These are phyloP conservation scores for Talaromyces piceae DNA, from an alignment of 2,329 filamentous ascomycete genomes.

Conservation along the genomic window DNA sequence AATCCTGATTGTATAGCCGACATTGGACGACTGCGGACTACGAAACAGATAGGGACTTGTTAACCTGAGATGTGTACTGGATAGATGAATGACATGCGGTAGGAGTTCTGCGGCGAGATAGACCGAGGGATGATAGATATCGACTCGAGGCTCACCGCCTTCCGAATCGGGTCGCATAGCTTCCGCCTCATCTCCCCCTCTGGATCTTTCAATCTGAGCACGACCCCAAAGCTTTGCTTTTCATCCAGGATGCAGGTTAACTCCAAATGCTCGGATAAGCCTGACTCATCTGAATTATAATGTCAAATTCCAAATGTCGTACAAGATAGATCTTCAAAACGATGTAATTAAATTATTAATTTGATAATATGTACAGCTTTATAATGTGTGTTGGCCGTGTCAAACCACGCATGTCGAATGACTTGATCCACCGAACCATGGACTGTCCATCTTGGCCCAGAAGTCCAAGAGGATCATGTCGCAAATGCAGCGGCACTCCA, in stretches of 20 bases:
- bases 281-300: too few species aligned
- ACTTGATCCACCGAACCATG: neutral
- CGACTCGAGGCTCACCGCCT: neutral
- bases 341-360: constrained; percentile 1
- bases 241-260: too few species aligned
- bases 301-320: too few species aligned
- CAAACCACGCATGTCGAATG: neutral
- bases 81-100: neutral
- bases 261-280: too few species aligned
- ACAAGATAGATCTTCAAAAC: neutral
- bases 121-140: neutral
- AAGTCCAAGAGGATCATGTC: neutral
- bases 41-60: too few species aligned
- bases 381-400: neutral
- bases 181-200: too few species aligned
- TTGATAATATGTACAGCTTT: neutral
- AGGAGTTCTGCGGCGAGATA: neutral
- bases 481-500: neutral
- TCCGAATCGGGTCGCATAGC: neutral
- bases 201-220: too few species aligned
- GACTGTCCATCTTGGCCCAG: neutral
- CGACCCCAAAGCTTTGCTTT: too few species aligned
- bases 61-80: too few species aligned
- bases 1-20: neutral
- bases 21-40: neutral